phyloP scores from a whole-genome alignment of 345 rosid genomes.

The Citrus medica region DNA sequence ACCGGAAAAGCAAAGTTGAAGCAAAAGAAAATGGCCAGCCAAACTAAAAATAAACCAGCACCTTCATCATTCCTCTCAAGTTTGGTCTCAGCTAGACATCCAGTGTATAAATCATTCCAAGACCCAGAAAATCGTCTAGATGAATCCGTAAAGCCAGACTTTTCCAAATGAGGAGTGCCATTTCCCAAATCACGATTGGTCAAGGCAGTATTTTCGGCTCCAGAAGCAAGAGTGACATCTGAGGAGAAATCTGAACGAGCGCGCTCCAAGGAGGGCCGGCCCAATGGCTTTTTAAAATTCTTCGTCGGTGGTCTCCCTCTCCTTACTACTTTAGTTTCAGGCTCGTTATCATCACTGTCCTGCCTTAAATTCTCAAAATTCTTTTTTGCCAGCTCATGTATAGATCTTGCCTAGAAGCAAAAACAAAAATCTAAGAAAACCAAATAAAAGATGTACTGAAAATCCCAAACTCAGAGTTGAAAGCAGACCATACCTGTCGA shows the following conservation, averaged over 20 bases:
- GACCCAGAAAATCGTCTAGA: constrained; percentile 35
- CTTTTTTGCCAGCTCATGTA: constrained; percentile 81
- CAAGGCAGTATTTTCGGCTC: constrained; percentile 33
- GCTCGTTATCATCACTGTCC: constrained; percentile 65
- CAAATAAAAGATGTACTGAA: neutral
- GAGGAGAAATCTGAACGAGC: constrained; percentile 41
- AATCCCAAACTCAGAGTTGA: constrained; percentile 4
- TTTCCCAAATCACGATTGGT: constrained; percentile 40
- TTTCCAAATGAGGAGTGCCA: constrained; percentile 34
- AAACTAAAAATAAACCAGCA: constrained; percentile 27
- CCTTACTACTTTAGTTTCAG: constrained; percentile 46
- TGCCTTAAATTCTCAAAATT: constrained; percentile 80
- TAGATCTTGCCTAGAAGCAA: constrained; percentile 66
- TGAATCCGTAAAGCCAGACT: constrained; percentile 31
- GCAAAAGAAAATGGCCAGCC: neutral
- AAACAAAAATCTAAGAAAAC: constrained; percentile 10
- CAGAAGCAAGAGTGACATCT: constrained; percentile 54
- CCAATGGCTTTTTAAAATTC: constrained; percentile 42
- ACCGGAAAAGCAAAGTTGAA: neutral
- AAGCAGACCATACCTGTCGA: constrained; percentile 60
- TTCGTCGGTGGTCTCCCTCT: constrained; percentile 69
- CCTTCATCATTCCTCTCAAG: constrained; percentile 51
- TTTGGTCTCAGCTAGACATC: constrained; percentile 41
- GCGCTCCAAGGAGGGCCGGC: constrained; percentile 46
- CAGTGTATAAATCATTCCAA: constrained; percentile 34